phyloP scores from a whole-genome alignment of 1,284 basidiomycete species.

The Xerocomus nothofagi region DNA sequence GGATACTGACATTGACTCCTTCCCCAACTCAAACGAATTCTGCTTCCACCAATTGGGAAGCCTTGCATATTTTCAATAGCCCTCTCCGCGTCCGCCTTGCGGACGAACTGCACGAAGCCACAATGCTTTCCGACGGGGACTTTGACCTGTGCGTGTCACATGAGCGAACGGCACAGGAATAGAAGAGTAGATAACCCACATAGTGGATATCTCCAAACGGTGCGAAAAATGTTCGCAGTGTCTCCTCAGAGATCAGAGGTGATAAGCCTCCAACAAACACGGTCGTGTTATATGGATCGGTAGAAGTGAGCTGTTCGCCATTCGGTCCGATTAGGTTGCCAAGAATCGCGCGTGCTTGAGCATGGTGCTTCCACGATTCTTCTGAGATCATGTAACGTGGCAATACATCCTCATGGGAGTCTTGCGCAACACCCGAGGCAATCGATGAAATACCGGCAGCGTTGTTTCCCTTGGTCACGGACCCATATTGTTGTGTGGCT shows the following conservation, averaged over 20 bases:
- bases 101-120: slow-evolving; percentile 93
- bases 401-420: slow-evolving; percentile 40
- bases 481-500: slow-evolving; percentile 48
- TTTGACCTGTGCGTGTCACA: slow-evolving; percentile 64
- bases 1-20: slow-evolving; percentile 76
- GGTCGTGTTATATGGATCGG: slow-evolving; percentile 90
- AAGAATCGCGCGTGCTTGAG: slow-evolving; percentile 74
- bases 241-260: slow-evolving; percentile 84
- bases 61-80: slow-evolving; percentile 97
- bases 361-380: slow-evolving; percentile 81
- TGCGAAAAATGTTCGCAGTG: slow-evolving; percentile 82
- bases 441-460: slow-evolving; percentile 39
- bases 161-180: slow-evolving; percentile 14
- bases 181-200: slow-evolving; percentile 44
- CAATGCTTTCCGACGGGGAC: slow-evolving; percentile 95
- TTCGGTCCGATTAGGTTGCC: slow-evolving; percentile 81
- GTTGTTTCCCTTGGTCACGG: slow-evolving; percentile 36
- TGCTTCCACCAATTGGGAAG: slow-evolving; percentile 88
- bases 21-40: slow-evolving; percentile 92
- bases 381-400: slow-evolving; percentile 60
- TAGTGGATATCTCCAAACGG: slow-evolving; percentile 93
- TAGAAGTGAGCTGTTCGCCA: slow-evolving; percentile 79
- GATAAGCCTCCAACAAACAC: slow-evolving; percentile 90
- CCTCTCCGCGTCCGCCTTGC: slow-evolving; percentile 87
- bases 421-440: slow-evolving; percentile 41